Conservation (phyloP, 441 rosid genomes). For the Populus hybrid region DNA sequence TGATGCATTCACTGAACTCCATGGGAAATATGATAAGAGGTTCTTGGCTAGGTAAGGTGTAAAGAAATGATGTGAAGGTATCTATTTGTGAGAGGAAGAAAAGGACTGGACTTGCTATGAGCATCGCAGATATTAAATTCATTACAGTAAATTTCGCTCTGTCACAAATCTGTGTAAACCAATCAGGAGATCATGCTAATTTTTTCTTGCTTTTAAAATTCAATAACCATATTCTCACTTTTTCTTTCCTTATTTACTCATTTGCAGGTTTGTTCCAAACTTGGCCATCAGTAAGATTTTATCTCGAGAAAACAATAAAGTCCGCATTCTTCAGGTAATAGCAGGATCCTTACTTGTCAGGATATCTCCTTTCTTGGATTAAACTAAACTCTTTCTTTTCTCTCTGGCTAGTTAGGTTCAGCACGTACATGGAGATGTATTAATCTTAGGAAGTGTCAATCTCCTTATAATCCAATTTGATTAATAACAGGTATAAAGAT, state of each 20-base stretch:
- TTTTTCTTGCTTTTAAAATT: not conserved
- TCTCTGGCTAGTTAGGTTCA: not conserved
- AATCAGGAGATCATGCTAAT: not conserved
- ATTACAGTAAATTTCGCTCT: no score
- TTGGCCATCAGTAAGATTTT: conserved; percentile 90
- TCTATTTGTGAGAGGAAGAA: not conserved
- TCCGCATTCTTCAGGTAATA: conserved; percentile 87
- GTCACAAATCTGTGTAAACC: not conserved
- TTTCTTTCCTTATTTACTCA: no score
- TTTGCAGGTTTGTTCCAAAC: conserved; percentile 86
- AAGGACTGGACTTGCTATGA: not conserved
- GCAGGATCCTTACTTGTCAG: conserved; percentile 8
- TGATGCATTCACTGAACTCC: not conserved
- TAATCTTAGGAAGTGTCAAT: not conserved
- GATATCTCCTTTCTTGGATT: not conserved
- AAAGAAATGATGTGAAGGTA: not conserved
- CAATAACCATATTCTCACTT: not conserved
- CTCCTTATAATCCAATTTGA: not conserved
- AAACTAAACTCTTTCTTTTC: not conserved
- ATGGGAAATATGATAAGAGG: not conserved
- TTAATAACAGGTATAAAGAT: not conserved
- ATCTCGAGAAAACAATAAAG: conserved; percentile 87
- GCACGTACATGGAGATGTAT: not conserved
- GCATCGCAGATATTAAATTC: not conserved
- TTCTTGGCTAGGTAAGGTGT: not conserved